These are phyloP conservation scores for Trichosporon ovoides DNA, from an alignment of 1,284 basidiomycete genomes.

Conservation along the genomic window DNA sequence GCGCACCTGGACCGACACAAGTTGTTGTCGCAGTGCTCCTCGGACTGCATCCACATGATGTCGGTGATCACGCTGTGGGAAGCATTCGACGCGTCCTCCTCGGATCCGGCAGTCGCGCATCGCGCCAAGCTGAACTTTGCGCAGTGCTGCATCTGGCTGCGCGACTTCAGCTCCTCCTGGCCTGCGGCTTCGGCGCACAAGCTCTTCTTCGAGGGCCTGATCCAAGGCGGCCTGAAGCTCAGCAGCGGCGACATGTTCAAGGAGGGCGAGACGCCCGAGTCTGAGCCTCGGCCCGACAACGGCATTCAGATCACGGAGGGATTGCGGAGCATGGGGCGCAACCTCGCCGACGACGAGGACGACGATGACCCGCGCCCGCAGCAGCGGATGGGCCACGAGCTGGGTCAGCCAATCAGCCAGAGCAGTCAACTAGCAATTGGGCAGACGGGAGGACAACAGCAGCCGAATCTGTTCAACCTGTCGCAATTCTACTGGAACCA, in stretches of 20 bases:
- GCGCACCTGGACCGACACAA: constrained; percentile 33
- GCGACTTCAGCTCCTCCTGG: constrained; percentile 40
- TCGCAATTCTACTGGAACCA: constrained; percentile 41
- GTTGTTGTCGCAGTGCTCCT: constrained; percentile 34
- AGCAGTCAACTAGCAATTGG: background rate
- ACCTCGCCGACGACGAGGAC: constrained; percentile 9
- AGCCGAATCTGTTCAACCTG: constrained; percentile 29
- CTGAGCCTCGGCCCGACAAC: background rate
- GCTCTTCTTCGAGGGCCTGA: constrained; percentile 44
- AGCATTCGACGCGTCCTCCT: constrained; percentile 27
- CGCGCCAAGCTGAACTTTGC: constrained; percentile 38
- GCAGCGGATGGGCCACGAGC: background rate
- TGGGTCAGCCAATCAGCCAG: constrained; percentile 3
- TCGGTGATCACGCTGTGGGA: constrained; percentile 38
- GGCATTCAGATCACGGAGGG: constrained; percentile 16
- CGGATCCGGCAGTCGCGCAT: constrained; percentile 24
- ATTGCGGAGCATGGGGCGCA: constrained; percentile 22
- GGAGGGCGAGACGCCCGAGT: constrained; percentile 10
- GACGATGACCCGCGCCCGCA: background rate
- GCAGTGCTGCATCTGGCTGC: constrained; percentile 44
- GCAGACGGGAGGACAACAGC: background rate
- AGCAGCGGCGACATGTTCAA: constrained; percentile 11
- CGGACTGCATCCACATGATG: constrained; percentile 43
- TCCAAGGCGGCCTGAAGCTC: constrained; percentile 35
- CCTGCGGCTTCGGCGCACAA: constrained; percentile 41